Base-by-base conservation (phyloP, 345 rosid species). In the Moricandia arvensis region DNA sequence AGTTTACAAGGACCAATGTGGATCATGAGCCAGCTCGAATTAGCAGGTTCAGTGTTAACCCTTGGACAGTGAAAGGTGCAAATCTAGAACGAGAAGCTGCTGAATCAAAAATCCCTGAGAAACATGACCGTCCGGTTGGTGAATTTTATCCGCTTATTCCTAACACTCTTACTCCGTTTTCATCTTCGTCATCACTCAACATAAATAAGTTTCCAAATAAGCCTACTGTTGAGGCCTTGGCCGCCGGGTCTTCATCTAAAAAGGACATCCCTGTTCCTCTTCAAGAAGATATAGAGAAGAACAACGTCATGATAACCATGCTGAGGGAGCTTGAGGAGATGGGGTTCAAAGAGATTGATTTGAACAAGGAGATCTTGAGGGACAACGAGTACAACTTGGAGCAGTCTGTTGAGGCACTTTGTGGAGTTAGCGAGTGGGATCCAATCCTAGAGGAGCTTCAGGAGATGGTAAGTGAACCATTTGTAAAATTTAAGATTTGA, bases 311-410 rank as follows among this genome's bases (percentile, higher is more conserved):
- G 88, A 59, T 38, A 71, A 61, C 69, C 4, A 90, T 93, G 41
- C 93, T 93, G 7, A 88, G 82, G 83, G 97, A 93, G 74, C 94
- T 96, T 0, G 93, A 87, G 75, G 91, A 85, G 51, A 95, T 95
- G 99, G 99, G 99, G 38, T 92, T 95, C 86, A 90, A 85, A 86
- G 90, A 89, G 85, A 80, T 88, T n/a, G 90, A 91, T 80, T 51
- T 90, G 85, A 90, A 96, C 89, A 92, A 87, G 88, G 94, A 89
- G 84, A 75, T 91, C 24, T 71, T 93, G 83, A 85, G 91, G 88
- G 78, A 66, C 76, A 90, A 90, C 3, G 85, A 86, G 49, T 96
- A 88, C 74, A 69, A 93, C 83, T 68, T 91, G 83, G 94, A 88
- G 84, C 84, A 87, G 71, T 86, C 93, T 5, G 83, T 91, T 68